Evolutionary conservation across 768 basidiomycete species (phyloP), one percentile per base, ranked within the genome.

Genomic region (Daedaleopsis sinensis): DNA sequence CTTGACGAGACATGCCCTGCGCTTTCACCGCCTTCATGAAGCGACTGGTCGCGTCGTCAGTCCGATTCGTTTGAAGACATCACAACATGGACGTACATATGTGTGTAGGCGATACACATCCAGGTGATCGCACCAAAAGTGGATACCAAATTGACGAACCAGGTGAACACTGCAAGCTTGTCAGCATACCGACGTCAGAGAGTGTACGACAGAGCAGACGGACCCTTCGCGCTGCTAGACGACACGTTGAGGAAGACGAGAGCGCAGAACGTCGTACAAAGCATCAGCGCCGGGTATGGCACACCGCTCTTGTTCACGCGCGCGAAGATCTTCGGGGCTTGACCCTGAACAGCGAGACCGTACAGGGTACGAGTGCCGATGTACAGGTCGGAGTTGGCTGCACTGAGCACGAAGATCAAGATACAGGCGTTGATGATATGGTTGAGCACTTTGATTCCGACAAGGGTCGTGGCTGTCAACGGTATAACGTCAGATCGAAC

Each of bases 371-470:
- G 77, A 42, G 79, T 79, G 42, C 74, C 75, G 70, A 79, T 82
- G 67, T 82, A 87, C 50, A 88, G 73, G 71, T 89, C 89, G 16
- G 83, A 84, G 70, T 88, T 88, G 19, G 86, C 76, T 1, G 78
- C 79, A 65, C 83, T 83, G 71, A 84, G 77, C n/a, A 87, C 84
- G 70, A 88, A 89, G 64, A 89, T 73, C 24, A 89, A 76, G 64
- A 88, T 84, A 5, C 79, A 81, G 15, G 78, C 82, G 62, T 89
- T 88, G 68, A 92, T 86, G 62, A 93, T 72, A 69, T 90, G 82
- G 58, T 84, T 79, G 10, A 89, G 74, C 11, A 78, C 78, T 63
- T 78, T 79, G 72, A 90, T 88, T 27, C 85, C 83, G 52, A 82
- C 85, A 67, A 76, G 67, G 1, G 72, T 75, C 5, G 73, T 74